A percentile compares a stretch with the other conserved stretches of the same genome.
Conservation (phyloP, 108 stramenopile species). For the Conticribra guillardii region DNA sequence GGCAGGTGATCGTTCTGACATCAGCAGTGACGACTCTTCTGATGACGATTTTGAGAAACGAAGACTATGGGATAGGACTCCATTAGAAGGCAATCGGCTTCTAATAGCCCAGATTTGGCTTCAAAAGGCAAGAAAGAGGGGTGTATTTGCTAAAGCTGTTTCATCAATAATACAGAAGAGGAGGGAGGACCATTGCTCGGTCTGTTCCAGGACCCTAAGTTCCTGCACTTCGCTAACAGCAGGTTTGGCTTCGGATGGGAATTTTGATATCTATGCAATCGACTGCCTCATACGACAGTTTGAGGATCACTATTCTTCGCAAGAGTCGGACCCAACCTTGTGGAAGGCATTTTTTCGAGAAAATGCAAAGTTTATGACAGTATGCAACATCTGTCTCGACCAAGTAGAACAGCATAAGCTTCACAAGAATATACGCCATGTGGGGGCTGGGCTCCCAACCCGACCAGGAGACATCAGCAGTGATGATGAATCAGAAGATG, state of each 20-base stretch:
- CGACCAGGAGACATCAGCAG: conserved; percentile 70
- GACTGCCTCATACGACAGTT: conserved; percentile 71
- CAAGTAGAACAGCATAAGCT: conserved; percentile 58
- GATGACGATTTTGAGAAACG: conserved; percentile 66
- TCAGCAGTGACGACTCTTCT: conserved; percentile 68
- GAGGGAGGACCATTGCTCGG: conserved; percentile 56
- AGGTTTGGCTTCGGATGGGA: conserved; percentile 56
- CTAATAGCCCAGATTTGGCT: conserved; percentile 85
- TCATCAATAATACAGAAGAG: conserved; percentile 65
- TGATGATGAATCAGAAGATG: conserved; percentile 78
- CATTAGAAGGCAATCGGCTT: conserved; percentile 54
- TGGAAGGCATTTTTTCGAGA: conserved; percentile 89
- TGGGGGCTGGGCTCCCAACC: conserved; percentile 60
- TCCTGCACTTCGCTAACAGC: conserved; percentile 49
- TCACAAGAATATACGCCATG: conserved; percentile 47
- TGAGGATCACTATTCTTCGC: conserved; percentile 62
- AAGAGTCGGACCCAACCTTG: conserved; percentile 66
- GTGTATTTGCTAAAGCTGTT: conserved; percentile 65
- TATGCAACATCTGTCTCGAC: conserved; percentile 70
- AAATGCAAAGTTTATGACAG: conserved; percentile 75
- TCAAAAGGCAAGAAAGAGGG: conserved; percentile 73
- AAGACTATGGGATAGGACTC: conserved; percentile 73
- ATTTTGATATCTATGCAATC: conserved; percentile 72
- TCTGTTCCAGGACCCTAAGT: conserved; percentile 59
- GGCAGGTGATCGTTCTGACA: conserved; percentile 64